Base-by-base conservation (phyloP, 2,329 filamentous ascomycete species). In the Massarina eburnea region DNA sequence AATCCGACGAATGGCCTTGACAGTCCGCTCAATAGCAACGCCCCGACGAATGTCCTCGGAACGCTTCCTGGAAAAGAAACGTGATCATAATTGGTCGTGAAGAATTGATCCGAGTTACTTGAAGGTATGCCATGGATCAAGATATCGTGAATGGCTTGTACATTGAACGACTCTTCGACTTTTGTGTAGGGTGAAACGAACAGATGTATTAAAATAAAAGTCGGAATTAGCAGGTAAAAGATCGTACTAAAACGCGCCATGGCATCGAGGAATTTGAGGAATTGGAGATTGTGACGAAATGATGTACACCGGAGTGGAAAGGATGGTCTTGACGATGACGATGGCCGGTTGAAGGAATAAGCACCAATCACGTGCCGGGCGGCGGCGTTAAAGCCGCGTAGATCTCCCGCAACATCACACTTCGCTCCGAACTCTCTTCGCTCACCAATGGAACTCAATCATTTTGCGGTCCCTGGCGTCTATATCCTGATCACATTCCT, bases 121-220 rank as follows among this genome's bases (percentile, higher is more conserved):
- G 76, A 79, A 0, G 89, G 89, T 1, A 89, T 83, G 19, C 91
- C 91, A 67, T 94, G 90, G 29, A 81, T 80, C 48, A 96, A 71
- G 27, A 99, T 86, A 68, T 99, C 94, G 71, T 97, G 94, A 3
- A 85, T 81, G 5, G 94, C 94, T 70, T 99, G 94, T 47, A 97
- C 83, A 69, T 96, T 96, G 80, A 99, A 97, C 0, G 92, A 97
- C 72, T 99, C 94, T 71, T 99, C 94, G 48, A 99, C 94, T 71
- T 99, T 99, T 46, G 91, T 96, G 74, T 95, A 92, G 1, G 94
- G 94, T 9, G 91, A 83, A 19, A 84, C 67, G 50, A 83, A 63
- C 44, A 95, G 82, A 70, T 96, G 89, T 43, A 87, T 44, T 47
- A 88, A 67, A 46, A 69, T 51, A 39, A 61, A 51, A 3, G 49